Conservation (phyloP, 2,329 filamentous ascomycete species). For the Escovopsis sp. region DNA sequence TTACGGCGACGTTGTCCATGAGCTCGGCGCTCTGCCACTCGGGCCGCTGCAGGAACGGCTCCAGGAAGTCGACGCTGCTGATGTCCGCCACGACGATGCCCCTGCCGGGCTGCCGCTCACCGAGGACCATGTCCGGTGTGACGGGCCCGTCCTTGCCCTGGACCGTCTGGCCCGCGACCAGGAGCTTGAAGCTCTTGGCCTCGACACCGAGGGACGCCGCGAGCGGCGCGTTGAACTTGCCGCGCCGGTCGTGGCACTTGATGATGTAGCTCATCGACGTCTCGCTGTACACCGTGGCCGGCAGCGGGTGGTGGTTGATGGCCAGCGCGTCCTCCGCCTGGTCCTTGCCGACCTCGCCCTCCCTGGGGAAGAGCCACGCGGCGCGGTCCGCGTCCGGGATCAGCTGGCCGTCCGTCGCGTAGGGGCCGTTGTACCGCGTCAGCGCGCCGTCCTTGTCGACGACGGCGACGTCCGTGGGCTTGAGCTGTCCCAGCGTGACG, state of each 20-base stretch:
- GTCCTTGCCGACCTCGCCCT: slow-evolving; percentile 3
- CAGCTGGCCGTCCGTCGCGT: slow-evolving; percentile 8
- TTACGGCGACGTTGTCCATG: slow-evolving; percentile 49
- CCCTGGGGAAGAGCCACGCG: slow-evolving; percentile 15
- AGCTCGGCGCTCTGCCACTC: slow-evolving; percentile 56
- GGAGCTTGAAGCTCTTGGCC: slow-evolving; percentile 37
- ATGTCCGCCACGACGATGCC: slow-evolving; percentile 73
- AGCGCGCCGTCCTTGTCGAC: slow-evolving; percentile 49
- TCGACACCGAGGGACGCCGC: slow-evolving; percentile 52
- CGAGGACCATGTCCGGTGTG: slow-evolving; percentile 78
- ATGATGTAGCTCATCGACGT: slow-evolving; percentile 78
- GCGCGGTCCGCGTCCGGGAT: slow-evolving; percentile 10
- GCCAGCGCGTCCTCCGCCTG: slow-evolving; percentile 8
- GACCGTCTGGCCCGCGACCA: slow-evolving; percentile 52
- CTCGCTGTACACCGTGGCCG: slow-evolving; percentile 48
- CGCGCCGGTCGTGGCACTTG: slow-evolving; percentile 59
- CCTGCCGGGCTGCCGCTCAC: slow-evolving; percentile 46
- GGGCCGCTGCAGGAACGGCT: slow-evolving; percentile 49
- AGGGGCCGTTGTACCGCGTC: slow-evolving; percentile 54
- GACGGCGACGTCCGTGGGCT: slow-evolving; percentile 31
- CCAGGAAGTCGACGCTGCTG: slow-evolving; percentile 54
- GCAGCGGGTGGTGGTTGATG: slow-evolving; percentile 32
- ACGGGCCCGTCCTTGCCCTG: slow-evolving; percentile 47
- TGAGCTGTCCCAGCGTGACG: slow-evolving; percentile 14
- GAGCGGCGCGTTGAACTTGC: slow-evolving; percentile 58